Evolutionary conservation across 768 basidiomycete species (phyloP).

Genomic region (Cantharellus cinnabarinus): DNA sequence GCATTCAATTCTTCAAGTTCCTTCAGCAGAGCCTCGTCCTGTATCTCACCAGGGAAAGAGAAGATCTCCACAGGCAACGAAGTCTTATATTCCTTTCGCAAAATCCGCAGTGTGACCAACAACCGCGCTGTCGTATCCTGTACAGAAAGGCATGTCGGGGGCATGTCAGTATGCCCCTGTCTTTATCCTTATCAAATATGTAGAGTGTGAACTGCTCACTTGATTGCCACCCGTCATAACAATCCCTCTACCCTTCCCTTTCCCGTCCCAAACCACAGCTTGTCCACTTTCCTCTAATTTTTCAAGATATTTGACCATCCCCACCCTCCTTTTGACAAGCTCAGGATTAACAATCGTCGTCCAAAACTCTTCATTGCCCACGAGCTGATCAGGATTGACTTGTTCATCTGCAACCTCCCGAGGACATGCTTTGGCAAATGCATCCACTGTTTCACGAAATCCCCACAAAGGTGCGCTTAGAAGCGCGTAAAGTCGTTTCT

Average conservation of each 20-base stretch:
- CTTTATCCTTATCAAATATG: too few relatives aligned
- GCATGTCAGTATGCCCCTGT: neutral
- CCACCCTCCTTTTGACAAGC: slow-evolving; percentile 12
- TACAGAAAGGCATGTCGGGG: neutral
- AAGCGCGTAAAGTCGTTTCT: slow-evolving; percentile 12
- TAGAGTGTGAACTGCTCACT: too few relatives aligned
- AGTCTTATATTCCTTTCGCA: slow-evolving; percentile 15
- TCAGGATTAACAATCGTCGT: slow-evolving; percentile 10
- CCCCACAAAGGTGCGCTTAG: slow-evolving; percentile 13
- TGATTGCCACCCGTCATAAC: slow-evolving; percentile 21
- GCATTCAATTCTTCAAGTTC: slow-evolving; percentile 18
- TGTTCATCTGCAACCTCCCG: slow-evolving; percentile 13
- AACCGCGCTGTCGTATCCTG: slow-evolving; percentile 19
- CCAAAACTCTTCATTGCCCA: slow-evolving; percentile 17
- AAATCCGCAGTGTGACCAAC: slow-evolving; percentile 17
- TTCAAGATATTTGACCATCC: slow-evolving; percentile 14
- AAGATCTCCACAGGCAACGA: slow-evolving; percentile 22
- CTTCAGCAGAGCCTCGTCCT: slow-evolving; percentile 5
- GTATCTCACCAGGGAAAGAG: slow-evolving; percentile 20
- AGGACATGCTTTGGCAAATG: slow-evolving; percentile 16
- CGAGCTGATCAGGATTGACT: slow-evolving; percentile 20
- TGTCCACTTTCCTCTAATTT: slow-evolving; percentile 12
- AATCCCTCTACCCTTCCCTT: slow-evolving; percentile 14
- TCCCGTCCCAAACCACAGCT: slow-evolving; percentile 7
- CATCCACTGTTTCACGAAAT: slow-evolving; percentile 8